A percentile compares a stretch with the other conserved stretches of the same genome.
Evolutionary conservation across 1,139 yeast species (phyloP).

Genomic region (Groenewaldozyma auringiensis): DNA sequence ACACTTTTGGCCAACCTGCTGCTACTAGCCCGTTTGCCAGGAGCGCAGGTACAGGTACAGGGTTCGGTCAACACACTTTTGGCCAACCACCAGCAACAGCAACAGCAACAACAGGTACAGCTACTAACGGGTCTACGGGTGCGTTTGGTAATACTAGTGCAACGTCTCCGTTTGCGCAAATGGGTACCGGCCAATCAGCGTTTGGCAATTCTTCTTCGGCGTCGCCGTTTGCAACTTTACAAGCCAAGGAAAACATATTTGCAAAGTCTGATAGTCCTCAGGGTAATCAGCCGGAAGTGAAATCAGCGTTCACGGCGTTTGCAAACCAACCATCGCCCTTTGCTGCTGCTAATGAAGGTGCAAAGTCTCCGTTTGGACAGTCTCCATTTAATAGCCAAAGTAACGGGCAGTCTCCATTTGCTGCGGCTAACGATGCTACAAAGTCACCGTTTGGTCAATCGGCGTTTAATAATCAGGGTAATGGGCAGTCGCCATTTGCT

Average conservation of each 20-base stretch:
- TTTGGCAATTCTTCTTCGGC: background rate
- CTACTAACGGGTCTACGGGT: background rate
- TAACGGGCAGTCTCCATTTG: too few species aligned
- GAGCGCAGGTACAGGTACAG: background rate
- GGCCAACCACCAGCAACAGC: background rate
- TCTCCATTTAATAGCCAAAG: background rate
- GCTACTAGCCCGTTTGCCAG: too few species aligned
- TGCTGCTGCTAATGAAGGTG: conserved; percentile 5
- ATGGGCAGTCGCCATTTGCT: too few species aligned
- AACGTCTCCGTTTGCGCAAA: conserved; percentile 1
- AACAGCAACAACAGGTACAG: too few species aligned
- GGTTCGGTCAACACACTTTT: conserved; percentile 5
- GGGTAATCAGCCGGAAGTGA: too few species aligned
- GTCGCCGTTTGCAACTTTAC: conserved; percentile 9
- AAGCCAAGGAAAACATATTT: conserved; percentile 16
- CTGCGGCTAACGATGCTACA: background rate
- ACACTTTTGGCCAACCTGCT: conserved; percentile 1
- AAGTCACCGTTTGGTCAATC: background rate
- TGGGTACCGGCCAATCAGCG: too few species aligned
- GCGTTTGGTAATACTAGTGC: conserved; percentile 1
- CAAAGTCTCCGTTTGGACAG: background rate
- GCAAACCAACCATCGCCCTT: conserved; percentile 3
- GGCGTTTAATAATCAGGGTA: too few species aligned
- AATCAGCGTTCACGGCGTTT: conserved; percentile 1
- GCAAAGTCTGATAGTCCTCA: too few species aligned